Evolutionary conservation across 768 basidiomycete genomes (phyloP), one percentile per base, ranked within the genome.

Genomic region (Botryobasidium botryosum): DNA sequence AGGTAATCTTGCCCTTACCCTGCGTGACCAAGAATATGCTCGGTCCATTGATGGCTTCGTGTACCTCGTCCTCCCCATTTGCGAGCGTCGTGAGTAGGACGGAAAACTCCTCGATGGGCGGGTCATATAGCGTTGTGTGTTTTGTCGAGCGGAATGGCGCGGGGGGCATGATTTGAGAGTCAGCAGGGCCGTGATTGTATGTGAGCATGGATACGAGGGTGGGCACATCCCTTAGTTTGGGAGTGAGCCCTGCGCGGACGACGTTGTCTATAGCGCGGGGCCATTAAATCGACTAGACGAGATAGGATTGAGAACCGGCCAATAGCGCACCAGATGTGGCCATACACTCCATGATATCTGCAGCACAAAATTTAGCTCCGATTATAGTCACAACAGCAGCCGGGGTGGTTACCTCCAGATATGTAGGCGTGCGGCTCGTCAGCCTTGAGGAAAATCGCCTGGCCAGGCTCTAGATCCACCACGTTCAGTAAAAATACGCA

Each of bases 291-390:
- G 29, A 5, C n/a, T 5, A 25, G 15, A 8, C n/a, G 38, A 5
- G 44, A 7, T 21, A 17, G 28, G n/a, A 46, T 24, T 32, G 17
- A 13, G n/a, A n/a, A n/a, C n/a, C n/a, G n/a, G n/a, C n/a, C n/a
- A n/a, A n/a, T 6, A 3, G 40, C 55, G 40, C n/a, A 57, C 58
- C 58, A 0, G 87, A 91, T 50, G 91, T 91, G 21, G 92, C 92
- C 91, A 97, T 97, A 65, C 88, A 92, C 58, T 97, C 94, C 57
- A 97, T 87, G 61, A 91, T 91, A 57, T 99, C 92, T 92, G 55
- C 4, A 32, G 25, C 21, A 12, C 1, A 39, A 20, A 39, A 13
- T 12, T 13, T 12, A 13, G 37, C 8, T 25, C 40, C 23, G 40
- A 27, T 13, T 8, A n/a, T n/a, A 8, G 23, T 39, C 33, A 43